Evolutionary conservation across 441 rosid genomes (phyloP).

Genomic region (Biscutella laevigata): DNA sequence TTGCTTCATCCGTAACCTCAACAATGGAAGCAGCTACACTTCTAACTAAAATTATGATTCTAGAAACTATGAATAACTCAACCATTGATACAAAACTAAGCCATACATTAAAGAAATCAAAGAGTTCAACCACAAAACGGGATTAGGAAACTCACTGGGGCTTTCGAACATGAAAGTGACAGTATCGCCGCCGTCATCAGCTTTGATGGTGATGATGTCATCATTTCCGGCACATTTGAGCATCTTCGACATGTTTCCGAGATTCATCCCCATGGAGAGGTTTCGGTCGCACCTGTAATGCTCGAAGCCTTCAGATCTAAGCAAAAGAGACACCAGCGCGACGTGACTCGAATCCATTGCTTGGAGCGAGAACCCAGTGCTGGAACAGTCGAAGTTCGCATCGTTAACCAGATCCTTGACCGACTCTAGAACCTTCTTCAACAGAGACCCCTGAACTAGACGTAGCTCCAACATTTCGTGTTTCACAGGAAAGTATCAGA

Average conservation of each 20-base stretch:
- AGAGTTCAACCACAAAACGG: background rate
- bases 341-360: conserved; percentile 99
- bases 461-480: conserved; percentile 70
- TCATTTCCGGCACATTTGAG: conserved; percentile 87
- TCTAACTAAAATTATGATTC: background rate
- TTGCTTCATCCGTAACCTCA: background rate
- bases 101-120: background rate
- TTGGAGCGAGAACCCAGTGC: conserved; percentile 85
- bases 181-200: conserved; percentile 88
- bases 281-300: conserved; percentile 92
- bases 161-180: conserved; percentile 98
- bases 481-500: background rate
- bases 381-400: conserved; percentile 90
- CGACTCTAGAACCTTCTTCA: conserved; percentile 86
- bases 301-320: conserved; percentile 91
- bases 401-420: conserved; percentile 87
- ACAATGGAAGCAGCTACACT: background rate
- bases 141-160: conserved; percentile 53
- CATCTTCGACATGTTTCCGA: conserved; percentile 85
- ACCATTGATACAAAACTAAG: too few species aligned
- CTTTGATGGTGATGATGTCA: conserved; percentile 93
- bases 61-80: too few species aligned
- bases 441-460: conserved; percentile 79
- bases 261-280: conserved; percentile 90
- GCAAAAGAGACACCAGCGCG: conserved; percentile 82